Evolutionary conservation across 192 early-diverging fungal species (phyloP).

Genomic region (Linnemannia exigua): DNA sequence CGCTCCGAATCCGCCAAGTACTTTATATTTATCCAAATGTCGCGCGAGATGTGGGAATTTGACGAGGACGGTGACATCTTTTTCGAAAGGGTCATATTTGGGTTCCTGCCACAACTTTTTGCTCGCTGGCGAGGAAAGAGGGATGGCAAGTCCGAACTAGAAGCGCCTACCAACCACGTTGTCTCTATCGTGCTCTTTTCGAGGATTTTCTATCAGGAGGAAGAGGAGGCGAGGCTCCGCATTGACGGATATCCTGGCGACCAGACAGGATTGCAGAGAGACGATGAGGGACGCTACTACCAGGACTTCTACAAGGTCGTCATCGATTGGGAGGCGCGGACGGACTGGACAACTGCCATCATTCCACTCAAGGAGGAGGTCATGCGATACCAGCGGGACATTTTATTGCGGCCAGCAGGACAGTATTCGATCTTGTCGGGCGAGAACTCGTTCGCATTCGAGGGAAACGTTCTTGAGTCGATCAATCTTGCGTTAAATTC

Average conservation of each 20-base stretch:
- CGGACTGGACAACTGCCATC: conserved; percentile 80
- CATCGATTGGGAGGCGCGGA: conserved; percentile 89
- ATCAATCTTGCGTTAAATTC: conserved; percentile 97
- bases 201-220: conserved; percentile 82
- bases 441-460: conserved; percentile 84
- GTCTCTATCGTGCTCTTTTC: conserved; percentile 97
- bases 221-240: conserved; percentile 51
- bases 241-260: conserved; percentile 49
- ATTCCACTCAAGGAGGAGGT: conserved; percentile 81
- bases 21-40: conserved; percentile 97
- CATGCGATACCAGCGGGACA: conserved; percentile 77
- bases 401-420: conserved; percentile 67
- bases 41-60: conserved; percentile 98
- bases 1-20: conserved; percentile 95
- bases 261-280: conserved; percentile 53
- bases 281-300: conserved; percentile 75
- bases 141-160: conserved; percentile 59
- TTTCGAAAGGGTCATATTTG: conserved; percentile 93
- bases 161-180: conserved; percentile 84
- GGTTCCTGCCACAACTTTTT: conserved; percentile 93
- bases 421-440: conserved; percentile 76
- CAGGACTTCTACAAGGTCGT: conserved; percentile 97
- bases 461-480: conserved; percentile 96
- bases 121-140: conserved; percentile 79
- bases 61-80: conserved; percentile 97